Base-by-base conservation (phyloP, 768 basidiomycete genomes). In the Leccinellum albellum region DNA sequence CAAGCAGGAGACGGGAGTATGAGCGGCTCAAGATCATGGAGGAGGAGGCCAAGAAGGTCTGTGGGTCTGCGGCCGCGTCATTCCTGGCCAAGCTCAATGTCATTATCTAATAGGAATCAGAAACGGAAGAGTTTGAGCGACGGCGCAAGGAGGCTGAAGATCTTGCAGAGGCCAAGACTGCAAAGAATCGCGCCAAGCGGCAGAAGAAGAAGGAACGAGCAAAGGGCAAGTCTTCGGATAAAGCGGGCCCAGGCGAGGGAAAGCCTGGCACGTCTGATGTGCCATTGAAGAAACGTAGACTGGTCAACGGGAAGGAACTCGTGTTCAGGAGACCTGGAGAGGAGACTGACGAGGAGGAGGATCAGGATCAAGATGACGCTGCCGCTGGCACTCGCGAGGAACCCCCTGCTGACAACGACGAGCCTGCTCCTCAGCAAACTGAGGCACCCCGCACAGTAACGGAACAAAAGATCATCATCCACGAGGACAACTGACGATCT, bases 101-200 rank as follows among this genome's bases (percentile, higher is more conserved):
- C 24, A 53, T 40, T 23, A 52, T 32, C 49, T 52, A 0, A 52
- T 6, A 95, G 94, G 90, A 94, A 77, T 67, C 76, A 7, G 85
- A 86, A 48, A 78, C 76, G 23, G 77, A 76, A 10, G 94, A 89
- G 50, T 97, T 95, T 63, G 87, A 89, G 64, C 80, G 73, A 49
- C 88, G 86, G 63, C 83, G 87, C 66, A 80, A 78, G 45, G 88
- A 87, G 58, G 81, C 86, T 26, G 87, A 91, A 32, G 86, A 85
- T 28, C 66, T 74, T 3, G 85, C 89, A 0, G 87, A 96, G 47
- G 86, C 88, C 2, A 97, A 94, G 76, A 98, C 96, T 0, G 87
- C 92, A 13, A 98, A 94, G 76, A 99, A 99, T 71, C 82, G 97
- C 20, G 90, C 91, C 15, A 98, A 91, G 71, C 78, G 97, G 46